Evolutionary conservation across 164 flowering plant species (phyloP), one percentile per base, ranked within the genome.

Genomic region (Magnolia changhungtana): DNA sequence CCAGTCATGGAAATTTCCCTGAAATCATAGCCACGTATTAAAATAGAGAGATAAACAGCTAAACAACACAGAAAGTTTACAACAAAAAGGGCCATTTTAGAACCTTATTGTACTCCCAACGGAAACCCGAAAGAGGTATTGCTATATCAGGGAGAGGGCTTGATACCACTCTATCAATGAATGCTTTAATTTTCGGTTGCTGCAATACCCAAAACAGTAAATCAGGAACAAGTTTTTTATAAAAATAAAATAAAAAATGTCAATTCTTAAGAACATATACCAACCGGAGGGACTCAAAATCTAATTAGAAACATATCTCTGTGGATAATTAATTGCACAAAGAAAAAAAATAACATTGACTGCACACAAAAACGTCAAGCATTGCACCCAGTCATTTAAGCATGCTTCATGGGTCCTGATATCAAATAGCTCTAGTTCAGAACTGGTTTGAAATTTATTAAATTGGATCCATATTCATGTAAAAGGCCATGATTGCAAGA

Each of bases 1-100:
- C 99, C 99, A 96, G 75, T 96, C 98, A 82, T 96, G 93, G 80
- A 94, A 96, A 82, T 96, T 91, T 16, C 99, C 99, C 99, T 96
- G 94, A 74, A 87, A 70, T 49, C 63, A 81, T 74, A 6, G 37
- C 37, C 68, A 65, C 24, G 24, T 65, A 65, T 20, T 20, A 58
- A 72, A 63, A 19, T 29, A 72, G 7, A 74, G 29, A 63, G 63
- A 18, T 16, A 14, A 66, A 64, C 11, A 79, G 37, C 78, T 14
- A 73, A 10, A 0, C 4, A 13, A 73, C 59, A 18, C 64, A 7
- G 27, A 24, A 24, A 24, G 19, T 16, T 13, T 21, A 21, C 72
- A 18, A 37, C 45, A 72, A 79, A 45, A 20, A 19, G 21, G 10
- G 11, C 7, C 69, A 72, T 18, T 23, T 24, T 21, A 74, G 13